A percentile compares a stretch with the other conserved stretches of the same genome.
Evolutionary conservation across 2,329 filamentous ascomycete species (phyloP).

Genomic region (Byssoonygena ceratinophila): DNA sequence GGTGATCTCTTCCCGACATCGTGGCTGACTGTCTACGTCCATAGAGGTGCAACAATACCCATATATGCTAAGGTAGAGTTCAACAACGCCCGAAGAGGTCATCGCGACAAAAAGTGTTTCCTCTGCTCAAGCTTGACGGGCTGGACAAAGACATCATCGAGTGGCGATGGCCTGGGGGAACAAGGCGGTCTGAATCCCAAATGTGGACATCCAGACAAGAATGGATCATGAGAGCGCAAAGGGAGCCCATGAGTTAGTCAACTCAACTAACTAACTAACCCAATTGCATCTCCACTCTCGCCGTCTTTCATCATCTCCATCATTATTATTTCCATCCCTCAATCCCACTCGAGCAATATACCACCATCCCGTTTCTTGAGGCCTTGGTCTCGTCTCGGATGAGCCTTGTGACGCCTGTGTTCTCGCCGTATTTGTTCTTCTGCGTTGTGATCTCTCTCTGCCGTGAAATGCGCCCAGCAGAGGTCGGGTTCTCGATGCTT

Average conservation of each 20-base stretch:
- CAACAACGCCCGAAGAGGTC: background rate
- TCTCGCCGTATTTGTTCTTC: background rate
- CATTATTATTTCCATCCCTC: background rate
- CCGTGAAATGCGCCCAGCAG: background rate
- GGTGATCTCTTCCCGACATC: background rate
- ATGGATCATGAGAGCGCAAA: too few relatives aligned
- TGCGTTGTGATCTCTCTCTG: background rate
- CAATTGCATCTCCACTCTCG: too few relatives aligned
- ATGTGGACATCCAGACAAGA: too few relatives aligned
- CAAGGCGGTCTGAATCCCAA: too few relatives aligned
- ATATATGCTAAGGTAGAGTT: background rate
- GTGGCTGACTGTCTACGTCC: background rate
- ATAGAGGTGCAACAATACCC: background rate
- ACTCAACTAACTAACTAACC: background rate
- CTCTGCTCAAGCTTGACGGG: background rate
- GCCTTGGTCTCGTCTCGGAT: background rate
- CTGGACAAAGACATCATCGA: background rate
- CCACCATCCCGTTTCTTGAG: background rate
- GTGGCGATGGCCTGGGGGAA: background rate
- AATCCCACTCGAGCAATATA: background rate
- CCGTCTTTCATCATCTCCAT: background rate
- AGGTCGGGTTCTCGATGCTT: background rate
- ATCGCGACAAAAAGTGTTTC: background rate
- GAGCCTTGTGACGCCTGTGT: background rate
- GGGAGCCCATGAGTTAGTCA: background rate